A percentile compares a stretch with the other conserved stretches of the same genome.
These are phyloP conservation scores for Schrenkiella parvula DNA, from an alignment of 345 rosid species.

Conservation along the genomic window DNA sequence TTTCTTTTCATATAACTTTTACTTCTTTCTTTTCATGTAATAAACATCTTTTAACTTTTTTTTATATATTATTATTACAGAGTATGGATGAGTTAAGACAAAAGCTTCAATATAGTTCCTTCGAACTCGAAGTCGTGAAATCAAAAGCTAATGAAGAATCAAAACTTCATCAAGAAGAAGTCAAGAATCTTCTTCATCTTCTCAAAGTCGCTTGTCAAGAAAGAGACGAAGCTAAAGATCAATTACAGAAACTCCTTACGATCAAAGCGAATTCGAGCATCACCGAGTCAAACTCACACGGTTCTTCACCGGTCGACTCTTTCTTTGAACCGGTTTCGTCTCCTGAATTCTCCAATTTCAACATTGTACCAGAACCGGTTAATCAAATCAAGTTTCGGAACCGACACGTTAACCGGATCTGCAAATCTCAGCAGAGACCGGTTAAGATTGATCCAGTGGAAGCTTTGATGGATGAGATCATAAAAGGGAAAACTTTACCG, in stretches of 20 bases:
- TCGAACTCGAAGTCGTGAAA: slow-evolving; percentile 63
- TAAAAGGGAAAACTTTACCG: slow-evolving; percentile 56
- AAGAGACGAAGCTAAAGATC: slow-evolving; percentile 77
- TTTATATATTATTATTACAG: slow-evolving; percentile 44
- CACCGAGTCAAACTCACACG: slow-evolving; percentile 70
- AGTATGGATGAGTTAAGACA: slow-evolving; percentile 57
- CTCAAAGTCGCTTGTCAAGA: slow-evolving; percentile 62
- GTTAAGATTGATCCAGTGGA: slow-evolving; percentile 41
- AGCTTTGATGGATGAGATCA: slow-evolving; percentile 45
- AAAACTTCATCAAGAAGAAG: slow-evolving; percentile 49
- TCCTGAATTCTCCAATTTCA: slow-evolving; percentile 60
- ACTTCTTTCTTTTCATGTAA: not conserved
- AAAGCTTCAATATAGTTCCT: slow-evolving; percentile 52
- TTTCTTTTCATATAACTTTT: too few relatives aligned
- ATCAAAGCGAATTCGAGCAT: slow-evolving; percentile 68
- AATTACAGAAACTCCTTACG: slow-evolving; percentile 47
- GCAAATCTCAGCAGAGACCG: not conserved
- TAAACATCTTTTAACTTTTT: not conserved
- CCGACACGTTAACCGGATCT: slow-evolving; percentile 4
- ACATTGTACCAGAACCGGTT: slow-evolving; percentile 38
- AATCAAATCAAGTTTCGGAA: slow-evolving; percentile 12
- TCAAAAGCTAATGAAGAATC: slow-evolving; percentile 55
- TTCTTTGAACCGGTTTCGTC: slow-evolving; percentile 71
- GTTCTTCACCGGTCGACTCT: slow-evolving; percentile 70
- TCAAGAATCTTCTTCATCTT: slow-evolving; percentile 44